phyloP scores from a whole-genome alignment of 2,329 filamentous ascomycete genomes.

The Pseudogymnoascus sp. region DNA sequence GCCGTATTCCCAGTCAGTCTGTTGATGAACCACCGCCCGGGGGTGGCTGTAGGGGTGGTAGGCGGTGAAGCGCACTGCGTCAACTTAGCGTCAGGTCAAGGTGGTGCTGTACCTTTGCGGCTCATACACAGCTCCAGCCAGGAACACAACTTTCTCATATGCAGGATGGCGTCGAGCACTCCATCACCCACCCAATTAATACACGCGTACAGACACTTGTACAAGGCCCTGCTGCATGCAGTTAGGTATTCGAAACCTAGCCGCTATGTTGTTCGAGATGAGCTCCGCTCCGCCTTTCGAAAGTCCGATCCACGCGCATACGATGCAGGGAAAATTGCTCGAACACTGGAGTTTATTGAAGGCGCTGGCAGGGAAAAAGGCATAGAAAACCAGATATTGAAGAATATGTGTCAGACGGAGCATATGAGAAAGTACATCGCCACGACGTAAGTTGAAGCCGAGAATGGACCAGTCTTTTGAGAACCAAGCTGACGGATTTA shows the following conservation, averaged over 20 bases:
- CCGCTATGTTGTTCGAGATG: slow-evolving; percentile 55
- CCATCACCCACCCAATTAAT: slow-evolving; percentile 38
- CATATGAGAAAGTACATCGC: slow-evolving; percentile 18
- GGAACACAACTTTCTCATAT: neutral
- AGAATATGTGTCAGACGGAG: slow-evolving; percentile 54
- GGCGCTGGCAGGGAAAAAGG: slow-evolving; percentile 58
- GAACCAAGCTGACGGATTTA: neutral
- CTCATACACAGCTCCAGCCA: neutral
- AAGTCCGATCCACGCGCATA: slow-evolving; percentile 40
- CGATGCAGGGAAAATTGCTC: slow-evolving; percentile 48
- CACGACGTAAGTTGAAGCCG: neutral
- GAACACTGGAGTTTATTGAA: slow-evolving; percentile 65
- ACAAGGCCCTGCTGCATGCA: slow-evolving; percentile 60
- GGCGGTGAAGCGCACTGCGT: neutral
- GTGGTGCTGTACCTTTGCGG: neutral
- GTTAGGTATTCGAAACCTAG: slow-evolving; percentile 66
- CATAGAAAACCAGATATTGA: slow-evolving; percentile 66
- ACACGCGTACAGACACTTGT: slow-evolving; percentile 64
- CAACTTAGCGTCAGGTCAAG: neutral
- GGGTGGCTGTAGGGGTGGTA: slow-evolving; percentile 2
- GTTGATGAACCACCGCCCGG: neutral
- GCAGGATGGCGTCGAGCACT: neutral
- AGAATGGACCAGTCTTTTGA: neutral
- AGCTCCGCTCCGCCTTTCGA: slow-evolving; percentile 54
- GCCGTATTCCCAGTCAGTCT: slow-evolving; percentile 1